phyloP scores from a whole-genome alignment of 1,284 basidiomycete genomes.

The Tilletia caries region DNA sequence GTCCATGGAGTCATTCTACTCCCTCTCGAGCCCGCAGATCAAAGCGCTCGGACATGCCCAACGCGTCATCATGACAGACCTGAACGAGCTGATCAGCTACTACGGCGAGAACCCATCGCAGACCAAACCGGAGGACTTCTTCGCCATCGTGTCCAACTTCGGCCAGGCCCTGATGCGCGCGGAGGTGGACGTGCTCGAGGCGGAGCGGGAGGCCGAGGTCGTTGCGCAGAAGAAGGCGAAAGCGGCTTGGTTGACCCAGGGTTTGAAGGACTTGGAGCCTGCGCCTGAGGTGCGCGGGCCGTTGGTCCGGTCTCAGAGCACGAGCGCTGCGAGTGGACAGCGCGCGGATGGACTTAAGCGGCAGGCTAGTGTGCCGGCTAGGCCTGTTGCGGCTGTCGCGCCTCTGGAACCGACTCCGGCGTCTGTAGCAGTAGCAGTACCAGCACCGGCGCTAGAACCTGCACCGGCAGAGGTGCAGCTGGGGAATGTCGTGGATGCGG shows the following conservation, averaged over 20 bases:
- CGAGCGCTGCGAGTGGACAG: neutral
- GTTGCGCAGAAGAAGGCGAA: constrained; percentile 35
- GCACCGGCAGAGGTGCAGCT: neutral
- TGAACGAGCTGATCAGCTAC: constrained; percentile 28
- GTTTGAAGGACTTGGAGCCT: constrained; percentile 4
- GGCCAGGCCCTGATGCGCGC: constrained; percentile 46
- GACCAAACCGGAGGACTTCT: constrained; percentile 45
- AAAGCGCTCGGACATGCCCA: constrained; percentile 31
- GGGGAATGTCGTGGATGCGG: too few relatives aligned
- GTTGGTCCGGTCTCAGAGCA: neutral
- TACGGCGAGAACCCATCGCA: constrained; percentile 36
- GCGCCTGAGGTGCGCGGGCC: constrained; percentile 10
- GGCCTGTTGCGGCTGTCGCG: neutral
- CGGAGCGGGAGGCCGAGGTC: constrained; percentile 33
- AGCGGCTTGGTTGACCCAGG: constrained; percentile 17
- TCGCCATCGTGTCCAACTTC: constrained; percentile 35
- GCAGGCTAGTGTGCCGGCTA: neutral
- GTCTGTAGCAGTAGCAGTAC: neutral
- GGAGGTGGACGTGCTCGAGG: constrained; percentile 43
- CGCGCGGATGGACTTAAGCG: too few relatives aligned
- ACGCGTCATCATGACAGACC: constrained; percentile 16
- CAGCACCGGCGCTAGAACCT: neutral
- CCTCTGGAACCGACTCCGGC: neutral
- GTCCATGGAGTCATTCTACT: constrained; percentile 26
- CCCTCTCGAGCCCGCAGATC: constrained; percentile 25